Base-by-base conservation (phyloP, 2,329 filamentous ascomycete species). In the Eutypa lata region DNA sequence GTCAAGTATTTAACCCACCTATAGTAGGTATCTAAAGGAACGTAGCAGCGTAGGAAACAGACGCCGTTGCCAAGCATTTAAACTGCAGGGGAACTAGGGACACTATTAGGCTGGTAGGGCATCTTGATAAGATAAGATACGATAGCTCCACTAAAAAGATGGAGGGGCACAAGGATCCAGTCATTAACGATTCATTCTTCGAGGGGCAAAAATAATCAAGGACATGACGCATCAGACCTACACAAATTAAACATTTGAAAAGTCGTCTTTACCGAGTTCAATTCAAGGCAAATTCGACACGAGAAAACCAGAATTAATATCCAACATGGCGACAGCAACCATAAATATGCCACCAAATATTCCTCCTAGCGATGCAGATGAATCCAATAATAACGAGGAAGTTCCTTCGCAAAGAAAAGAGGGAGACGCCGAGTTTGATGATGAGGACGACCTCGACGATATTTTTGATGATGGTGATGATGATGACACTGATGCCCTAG, bases 401-500 rank as follows among this genome's bases (percentile, higher is more conserved):
- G 52, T 59, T 50, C 57, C 55, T 10, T 47, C 57, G 3, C 57
- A 57, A 47, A 57, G 53, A n/a, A 55, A 64, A 28, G 59, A 57
- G 11, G 59, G 70, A 28, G 70, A 74, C 35, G 59, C 54, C 14
- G 22, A 74, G 35, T 58, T 53, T 13, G 42, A 65, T 11, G 69
- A 75, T 3, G 70, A 70, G 14, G 65, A 67, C 28, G 71, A 76
- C 50, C 56, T 74, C 11, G 71, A 76, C 47, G 75, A 77, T 38
- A 70, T 74, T 18, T 73, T 65, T 22, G 57, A 62, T 22, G 67
- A 76, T 16, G 71, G 76, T 43, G 72, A 76, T 33, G 73, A 77
- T 47, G 72, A 71, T 4, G 67, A 73, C 45, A 71, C 74, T 55
- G 70, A 75, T 55, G 70, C 79, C 40, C 75, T 80, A 33, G 77